phyloP scores from a whole-genome alignment of 106 monocot species.

The Dactylorhiza incarnata region DNA sequence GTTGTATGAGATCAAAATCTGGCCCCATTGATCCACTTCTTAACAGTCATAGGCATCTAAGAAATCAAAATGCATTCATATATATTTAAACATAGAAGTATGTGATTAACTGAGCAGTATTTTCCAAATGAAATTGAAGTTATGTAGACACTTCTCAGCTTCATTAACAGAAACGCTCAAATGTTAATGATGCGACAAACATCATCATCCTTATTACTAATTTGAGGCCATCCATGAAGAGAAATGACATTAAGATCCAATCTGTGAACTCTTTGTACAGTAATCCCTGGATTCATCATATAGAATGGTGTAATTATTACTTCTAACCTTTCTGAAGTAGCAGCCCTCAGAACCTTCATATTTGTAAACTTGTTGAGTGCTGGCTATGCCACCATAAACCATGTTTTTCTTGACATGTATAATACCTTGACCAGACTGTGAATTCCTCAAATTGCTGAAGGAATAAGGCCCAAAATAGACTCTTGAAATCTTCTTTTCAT shows the following conservation, averaged over 20 bases:
- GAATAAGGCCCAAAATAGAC: slow-evolving; percentile 34
- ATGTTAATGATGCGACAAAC: too few species aligned
- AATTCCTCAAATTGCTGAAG: slow-evolving; percentile 37
- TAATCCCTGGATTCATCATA: slow-evolving; percentile 37
- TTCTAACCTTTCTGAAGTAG: slow-evolving; percentile 84
- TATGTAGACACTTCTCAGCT: too few species aligned
- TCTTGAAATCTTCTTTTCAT: slow-evolving; percentile 49
- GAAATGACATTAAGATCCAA: not conserved
- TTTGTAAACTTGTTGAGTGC: slow-evolving; percentile 53
- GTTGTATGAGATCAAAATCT: too few species aligned
- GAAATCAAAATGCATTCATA: too few species aligned
- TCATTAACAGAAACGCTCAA: too few species aligned
- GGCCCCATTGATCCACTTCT: too few species aligned
- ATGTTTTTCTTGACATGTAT: slow-evolving; percentile 65
- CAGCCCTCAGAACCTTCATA: slow-evolving; percentile 82
- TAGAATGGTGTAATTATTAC: slow-evolving; percentile 72
- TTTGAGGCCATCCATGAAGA: too few species aligned
- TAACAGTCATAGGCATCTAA: too few species aligned
- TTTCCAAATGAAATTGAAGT: too few species aligned
- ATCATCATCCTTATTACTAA: too few species aligned
- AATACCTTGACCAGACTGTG: slow-evolving; percentile 40
- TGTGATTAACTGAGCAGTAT: too few species aligned
- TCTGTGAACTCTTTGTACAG: slow-evolving; percentile 16
- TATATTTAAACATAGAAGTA: too few species aligned
- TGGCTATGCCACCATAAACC: slow-evolving; percentile 38